Percentiles rank a stretch among this genome's conserved stretches.
phyloP scores from a whole-genome alignment of 768 basidiomycete species.

The Lactifluus volemus region DNA sequence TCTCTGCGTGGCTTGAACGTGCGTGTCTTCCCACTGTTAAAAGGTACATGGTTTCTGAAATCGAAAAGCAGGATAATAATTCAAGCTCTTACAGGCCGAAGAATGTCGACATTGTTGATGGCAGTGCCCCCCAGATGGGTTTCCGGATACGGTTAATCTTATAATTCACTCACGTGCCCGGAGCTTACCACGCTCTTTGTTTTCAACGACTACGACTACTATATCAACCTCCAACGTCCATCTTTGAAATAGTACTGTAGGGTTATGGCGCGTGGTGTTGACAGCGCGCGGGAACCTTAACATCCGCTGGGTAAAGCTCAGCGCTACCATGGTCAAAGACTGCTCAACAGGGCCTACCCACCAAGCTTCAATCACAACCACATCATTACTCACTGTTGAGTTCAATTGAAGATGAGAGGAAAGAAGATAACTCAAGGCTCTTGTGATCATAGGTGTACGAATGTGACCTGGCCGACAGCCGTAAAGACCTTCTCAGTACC shows the following conservation, averaged over 20 bases:
- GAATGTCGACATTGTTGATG: constrained; percentile 65
- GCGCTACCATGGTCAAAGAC: no score
- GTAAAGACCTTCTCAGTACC: constrained; percentile 53
- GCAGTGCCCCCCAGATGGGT: not conserved
- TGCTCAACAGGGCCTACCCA: no score
- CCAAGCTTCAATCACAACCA: no score
- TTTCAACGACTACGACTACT: constrained; percentile 40
- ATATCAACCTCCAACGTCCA: not conserved
- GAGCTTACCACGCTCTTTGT: constrained; percentile 49
- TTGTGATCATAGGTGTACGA: constrained; percentile 41
- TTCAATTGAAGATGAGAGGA: constrained; percentile 32
- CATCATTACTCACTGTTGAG: constrained; percentile 26
- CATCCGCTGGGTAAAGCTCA: no score
- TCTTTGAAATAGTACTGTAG: constrained; percentile 26
- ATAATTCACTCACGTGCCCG: not conserved
- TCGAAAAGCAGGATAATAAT: not conserved
- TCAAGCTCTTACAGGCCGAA: constrained; percentile 65
- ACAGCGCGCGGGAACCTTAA: constrained; percentile 26
- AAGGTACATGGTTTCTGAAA: not conserved
- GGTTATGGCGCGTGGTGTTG: constrained; percentile 20
- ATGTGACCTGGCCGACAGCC: constrained; percentile 42
- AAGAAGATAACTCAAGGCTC: constrained; percentile 35
- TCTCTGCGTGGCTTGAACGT: constrained; percentile 97
- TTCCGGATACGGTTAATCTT: not conserved
- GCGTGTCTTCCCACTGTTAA: constrained; percentile 71